These are phyloP conservation scores for Colletotrichum truncatum DNA, from an alignment of 2,329 filamentous ascomycete genomes.

Conservation along the genomic window DNA sequence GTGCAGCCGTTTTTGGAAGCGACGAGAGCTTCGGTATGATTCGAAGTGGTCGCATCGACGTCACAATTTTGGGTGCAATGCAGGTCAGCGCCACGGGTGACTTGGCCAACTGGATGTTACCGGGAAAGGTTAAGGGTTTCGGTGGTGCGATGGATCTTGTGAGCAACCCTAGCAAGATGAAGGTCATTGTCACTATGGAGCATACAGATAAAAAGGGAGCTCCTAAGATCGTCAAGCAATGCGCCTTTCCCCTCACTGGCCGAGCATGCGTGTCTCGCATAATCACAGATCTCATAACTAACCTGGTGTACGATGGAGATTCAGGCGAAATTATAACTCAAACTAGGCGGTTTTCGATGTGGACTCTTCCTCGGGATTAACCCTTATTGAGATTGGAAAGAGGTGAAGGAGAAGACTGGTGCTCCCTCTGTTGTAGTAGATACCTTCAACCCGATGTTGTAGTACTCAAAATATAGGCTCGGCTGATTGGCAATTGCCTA, in stretches of 20 bases:
- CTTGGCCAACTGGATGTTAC: conserved; percentile 92
- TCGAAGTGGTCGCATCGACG: conserved; percentile 83
- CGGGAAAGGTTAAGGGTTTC: conserved; percentile 92
- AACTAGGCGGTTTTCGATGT: conserved; percentile 77
- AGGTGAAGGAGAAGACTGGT: conserved; percentile 87
- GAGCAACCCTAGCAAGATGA: conserved; percentile 83
- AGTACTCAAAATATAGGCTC: too few relatives aligned
- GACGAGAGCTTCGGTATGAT: conserved; percentile 97
- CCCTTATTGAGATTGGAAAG: conserved; percentile 85
- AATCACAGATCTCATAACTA: conserved; percentile 82
- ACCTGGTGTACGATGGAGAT: not conserved
- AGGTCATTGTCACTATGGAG: conserved; percentile 96
- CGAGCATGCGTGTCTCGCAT: conserved; percentile 88
- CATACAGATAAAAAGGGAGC: conserved; percentile 96
- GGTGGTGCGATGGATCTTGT: conserved; percentile 95
- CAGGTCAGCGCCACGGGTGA: conserved; percentile 83
- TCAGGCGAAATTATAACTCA: too few relatives aligned
- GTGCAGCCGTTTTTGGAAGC: conserved; percentile 83
- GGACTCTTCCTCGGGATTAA: conserved; percentile 82
- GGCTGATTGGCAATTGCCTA: too few relatives aligned
- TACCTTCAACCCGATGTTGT: conserved; percentile 85
- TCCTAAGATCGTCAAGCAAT: conserved; percentile 94
- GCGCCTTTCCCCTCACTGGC: conserved; percentile 92
- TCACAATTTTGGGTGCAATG: conserved; percentile 91
- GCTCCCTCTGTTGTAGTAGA: conserved; percentile 87